phyloP scores from a whole-genome alignment of 1,284 basidiomycete genomes.

The Rhodofomes roseus region DNA sequence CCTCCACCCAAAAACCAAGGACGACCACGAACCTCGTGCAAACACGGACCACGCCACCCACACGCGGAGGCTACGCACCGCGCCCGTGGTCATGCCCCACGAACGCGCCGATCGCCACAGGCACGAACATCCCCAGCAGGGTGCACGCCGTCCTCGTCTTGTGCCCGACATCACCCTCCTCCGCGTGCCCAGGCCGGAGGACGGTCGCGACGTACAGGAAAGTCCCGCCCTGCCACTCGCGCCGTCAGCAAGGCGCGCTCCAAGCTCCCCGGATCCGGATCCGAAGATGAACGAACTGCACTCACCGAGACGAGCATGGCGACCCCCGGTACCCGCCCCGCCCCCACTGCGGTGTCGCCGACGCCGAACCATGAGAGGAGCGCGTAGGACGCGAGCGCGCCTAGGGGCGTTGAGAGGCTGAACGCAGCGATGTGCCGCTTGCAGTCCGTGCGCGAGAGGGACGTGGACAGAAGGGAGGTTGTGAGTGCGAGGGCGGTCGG shows the following conservation, averaged over 20 bases:
- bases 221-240: conserved; percentile 73
- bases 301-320: conserved; percentile 79
- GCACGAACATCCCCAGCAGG: conserved; percentile 68
- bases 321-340: conserved; percentile 63
- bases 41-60: too few species aligned
- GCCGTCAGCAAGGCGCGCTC: too few species aligned
- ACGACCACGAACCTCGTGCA: too few species aligned
- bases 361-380: conserved; percentile 49
- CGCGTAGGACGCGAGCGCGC: conserved; percentile 68
- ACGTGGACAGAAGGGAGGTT: conserved; percentile 75
- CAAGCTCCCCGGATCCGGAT: neutral
- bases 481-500: conserved; percentile 85
- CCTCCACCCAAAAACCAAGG: too few species aligned
- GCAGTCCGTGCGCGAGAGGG: conserved; percentile 63
- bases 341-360: conserved; percentile 10
- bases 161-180: conserved; percentile 40
- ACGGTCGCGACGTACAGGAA: conserved; percentile 95
- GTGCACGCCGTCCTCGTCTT: conserved; percentile 50
- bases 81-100: conserved; percentile 44
- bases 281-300: conserved; percentile 1
- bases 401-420: conserved; percentile 74
- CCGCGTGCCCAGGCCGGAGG: conserved; percentile 57
- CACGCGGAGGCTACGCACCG: neutral
- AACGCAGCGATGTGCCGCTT: conserved; percentile 76
- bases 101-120: conserved; percentile 47